phyloP scores from a whole-genome alignment of 192 early-diverging fungal species.

The Gaertneriomyces sp. region DNA sequence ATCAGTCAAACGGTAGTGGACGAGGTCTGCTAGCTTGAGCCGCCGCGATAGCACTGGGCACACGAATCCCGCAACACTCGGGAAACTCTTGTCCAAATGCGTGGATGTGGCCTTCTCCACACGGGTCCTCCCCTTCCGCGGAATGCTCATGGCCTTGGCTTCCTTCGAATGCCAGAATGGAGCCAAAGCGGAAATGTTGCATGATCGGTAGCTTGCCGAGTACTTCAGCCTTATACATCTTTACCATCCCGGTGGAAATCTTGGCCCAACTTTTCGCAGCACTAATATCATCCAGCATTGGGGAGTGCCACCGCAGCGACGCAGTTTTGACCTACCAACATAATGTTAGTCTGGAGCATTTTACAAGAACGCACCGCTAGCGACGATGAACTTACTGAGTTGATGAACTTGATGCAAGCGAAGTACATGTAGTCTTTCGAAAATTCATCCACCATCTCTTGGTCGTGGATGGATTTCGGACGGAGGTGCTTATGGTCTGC shows the following conservation, averaged over 20 bases:
- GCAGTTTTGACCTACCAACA: constrained; percentile 37
- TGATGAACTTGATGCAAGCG: constrained; percentile 89
- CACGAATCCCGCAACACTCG: constrained; percentile 73
- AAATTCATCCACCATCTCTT: constrained; percentile 84
- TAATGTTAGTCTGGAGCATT: background rate
- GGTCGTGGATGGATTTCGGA: constrained; percentile 92
- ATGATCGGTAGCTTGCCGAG: constrained; percentile 87
- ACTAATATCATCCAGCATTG: constrained; percentile 92
- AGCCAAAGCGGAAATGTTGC: constrained; percentile 94
- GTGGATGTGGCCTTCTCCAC: constrained; percentile 54
- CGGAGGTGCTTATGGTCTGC: constrained; percentile 82
- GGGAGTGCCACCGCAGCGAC: constrained; percentile 74
- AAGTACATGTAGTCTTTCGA: constrained; percentile 94
- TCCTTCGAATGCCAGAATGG: constrained; percentile 69
- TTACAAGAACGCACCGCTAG: background rate
- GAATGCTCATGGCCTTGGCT: constrained; percentile 48
- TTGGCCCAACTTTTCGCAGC: constrained; percentile 85
- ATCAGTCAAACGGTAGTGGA: constrained; percentile 51
- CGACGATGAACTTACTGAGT: constrained; percentile 55
- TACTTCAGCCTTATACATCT: constrained; percentile 91
- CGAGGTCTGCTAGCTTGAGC: constrained; percentile 30
- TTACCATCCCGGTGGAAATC: constrained; percentile 85
- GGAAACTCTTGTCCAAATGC: constrained; percentile 78
- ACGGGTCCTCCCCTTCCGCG: constrained; percentile 12
- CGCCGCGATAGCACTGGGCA: constrained; percentile 79